A percentile compares a stretch with the other conserved stretches of the same genome.
These are phyloP conservation scores for Beta macrorhiza DNA, from an alignment of 179 eudicot species.

Conservation along the genomic window DNA sequence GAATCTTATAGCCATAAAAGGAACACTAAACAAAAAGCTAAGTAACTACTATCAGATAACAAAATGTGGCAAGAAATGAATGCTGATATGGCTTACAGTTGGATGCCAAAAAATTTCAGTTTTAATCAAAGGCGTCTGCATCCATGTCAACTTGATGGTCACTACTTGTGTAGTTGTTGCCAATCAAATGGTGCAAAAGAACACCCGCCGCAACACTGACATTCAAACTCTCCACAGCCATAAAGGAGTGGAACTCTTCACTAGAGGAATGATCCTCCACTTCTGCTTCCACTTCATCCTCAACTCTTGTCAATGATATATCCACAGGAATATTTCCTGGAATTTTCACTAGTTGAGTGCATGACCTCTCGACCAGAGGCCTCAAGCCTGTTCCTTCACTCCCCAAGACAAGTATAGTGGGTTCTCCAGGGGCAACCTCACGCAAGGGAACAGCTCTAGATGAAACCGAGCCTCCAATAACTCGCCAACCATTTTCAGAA, in stretches of 20 bases:
- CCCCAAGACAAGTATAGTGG: conserved; percentile 92
- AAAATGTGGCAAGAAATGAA: conserved; percentile 7
- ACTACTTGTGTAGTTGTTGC: conserved; percentile 36
- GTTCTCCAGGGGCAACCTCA: conserved; percentile 59
- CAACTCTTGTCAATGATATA: conserved; percentile 35
- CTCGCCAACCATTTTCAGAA: conserved; percentile 91
- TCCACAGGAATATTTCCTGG: conserved; percentile 65
- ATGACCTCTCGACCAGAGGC: conserved; percentile 92
- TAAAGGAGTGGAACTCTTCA: conserved; percentile 64
- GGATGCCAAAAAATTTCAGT: not conserved
- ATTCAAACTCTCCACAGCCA: conserved; percentile 97
- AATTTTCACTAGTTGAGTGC: conserved; percentile 66
- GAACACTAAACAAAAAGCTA: not conserved
- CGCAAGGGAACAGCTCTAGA: conserved; percentile 66
- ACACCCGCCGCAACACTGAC: conserved; percentile 99
- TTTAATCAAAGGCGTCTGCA: conserved; percentile 25
- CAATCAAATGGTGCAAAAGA: conserved; percentile 82
- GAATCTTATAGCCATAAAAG: not conserved
- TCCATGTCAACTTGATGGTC: conserved; percentile 8
- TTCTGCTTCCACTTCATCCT: conserved; percentile 34
- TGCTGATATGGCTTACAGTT: conserved; percentile 9
- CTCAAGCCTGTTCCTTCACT: conserved; percentile 96
- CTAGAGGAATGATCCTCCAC: conserved; percentile 25
- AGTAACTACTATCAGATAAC: not conserved
- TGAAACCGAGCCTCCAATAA: conserved; percentile 84